Conservation (phyloP, 176 grass and related monocot species). For the Typha latifolia region DNA sequence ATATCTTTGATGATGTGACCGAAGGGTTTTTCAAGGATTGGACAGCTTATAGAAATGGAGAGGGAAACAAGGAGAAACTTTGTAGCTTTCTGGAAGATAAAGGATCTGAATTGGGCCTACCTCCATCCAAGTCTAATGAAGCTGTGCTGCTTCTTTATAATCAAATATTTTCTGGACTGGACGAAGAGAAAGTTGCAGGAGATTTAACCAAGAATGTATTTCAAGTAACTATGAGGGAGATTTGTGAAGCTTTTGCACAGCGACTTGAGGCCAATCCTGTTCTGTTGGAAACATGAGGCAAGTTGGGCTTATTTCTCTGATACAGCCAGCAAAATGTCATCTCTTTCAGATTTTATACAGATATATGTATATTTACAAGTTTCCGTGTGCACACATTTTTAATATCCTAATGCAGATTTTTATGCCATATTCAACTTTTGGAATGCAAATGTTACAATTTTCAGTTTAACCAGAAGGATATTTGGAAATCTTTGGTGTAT, state of each 20-base stretch:
- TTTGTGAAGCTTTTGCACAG: neutral
- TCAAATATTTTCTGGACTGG: neutral
- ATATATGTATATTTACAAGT: too few relatives aligned
- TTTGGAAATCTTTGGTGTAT: too few relatives aligned
- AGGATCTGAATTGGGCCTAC: neutral
- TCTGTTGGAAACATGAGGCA: neutral
- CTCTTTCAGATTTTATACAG: too few relatives aligned
- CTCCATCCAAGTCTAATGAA: slow-evolving; percentile 2
- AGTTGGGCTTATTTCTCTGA: neutral
- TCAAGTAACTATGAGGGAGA: neutral
- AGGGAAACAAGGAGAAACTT: neutral
- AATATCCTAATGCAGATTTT: too few relatives aligned
- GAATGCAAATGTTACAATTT: too few relatives aligned
- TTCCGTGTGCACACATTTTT: too few relatives aligned
- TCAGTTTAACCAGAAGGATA: too few relatives aligned
- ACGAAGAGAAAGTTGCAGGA: neutral
- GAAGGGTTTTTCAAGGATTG: slow-evolving; percentile 1
- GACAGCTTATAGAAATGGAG: neutral
- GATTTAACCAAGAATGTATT: neutral
- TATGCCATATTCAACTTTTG: too few relatives aligned
- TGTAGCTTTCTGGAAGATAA: neutral
- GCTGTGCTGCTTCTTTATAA: neutral
- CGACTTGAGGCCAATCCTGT: slow-evolving; percentile 9
- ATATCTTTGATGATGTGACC: neutral
- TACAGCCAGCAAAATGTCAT: too few relatives aligned